A percentile compares a stretch with the other conserved stretches of the same genome.
phyloP scores from a whole-genome alignment of 345 rosid genomes.

The Eucalyptus regnans region DNA sequence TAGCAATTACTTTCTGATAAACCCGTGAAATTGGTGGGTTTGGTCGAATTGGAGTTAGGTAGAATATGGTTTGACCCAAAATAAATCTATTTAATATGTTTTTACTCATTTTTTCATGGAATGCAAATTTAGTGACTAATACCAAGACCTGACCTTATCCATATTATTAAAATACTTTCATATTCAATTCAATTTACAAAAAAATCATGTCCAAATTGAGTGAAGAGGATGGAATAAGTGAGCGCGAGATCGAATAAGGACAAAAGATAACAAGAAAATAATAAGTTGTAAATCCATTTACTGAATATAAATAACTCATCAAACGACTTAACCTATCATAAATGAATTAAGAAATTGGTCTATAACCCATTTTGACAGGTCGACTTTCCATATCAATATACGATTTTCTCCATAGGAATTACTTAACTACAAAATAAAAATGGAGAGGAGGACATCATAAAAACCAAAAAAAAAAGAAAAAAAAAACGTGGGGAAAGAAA shows the following conservation, averaged over 20 bases:
- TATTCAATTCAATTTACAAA: background rate
- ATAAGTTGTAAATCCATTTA: too few species aligned
- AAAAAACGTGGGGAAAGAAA: background rate
- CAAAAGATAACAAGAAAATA: rapidly evolving
- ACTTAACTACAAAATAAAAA: background rate
- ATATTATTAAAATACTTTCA: too few species aligned
- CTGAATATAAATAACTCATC: too few species aligned
- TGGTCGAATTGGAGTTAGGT: rapidly evolving
- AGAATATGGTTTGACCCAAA: too few species aligned
- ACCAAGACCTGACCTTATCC: background rate
- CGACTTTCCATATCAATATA: background rate
- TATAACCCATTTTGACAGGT: too few species aligned
- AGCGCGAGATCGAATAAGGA: rapidly evolving
- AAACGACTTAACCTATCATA: rapidly evolving
- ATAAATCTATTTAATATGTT: rapidly evolving
- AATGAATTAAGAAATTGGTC: too few species aligned
- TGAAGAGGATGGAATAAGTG: background rate
- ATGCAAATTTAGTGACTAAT: too few species aligned
- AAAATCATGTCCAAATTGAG: background rate
- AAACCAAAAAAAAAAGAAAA: background rate
- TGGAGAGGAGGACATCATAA: background rate
- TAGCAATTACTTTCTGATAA: background rate
- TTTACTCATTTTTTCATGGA: background rate
- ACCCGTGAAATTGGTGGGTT: rapidly evolving
- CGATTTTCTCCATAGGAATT: background rate